Percentiles rank a stretch among this genome's conserved stretches.
These are phyloP conservation scores for Notholithocarpus densiflorus DNA, from an alignment of 306 rosid species.

Conservation along the genomic window DNA sequence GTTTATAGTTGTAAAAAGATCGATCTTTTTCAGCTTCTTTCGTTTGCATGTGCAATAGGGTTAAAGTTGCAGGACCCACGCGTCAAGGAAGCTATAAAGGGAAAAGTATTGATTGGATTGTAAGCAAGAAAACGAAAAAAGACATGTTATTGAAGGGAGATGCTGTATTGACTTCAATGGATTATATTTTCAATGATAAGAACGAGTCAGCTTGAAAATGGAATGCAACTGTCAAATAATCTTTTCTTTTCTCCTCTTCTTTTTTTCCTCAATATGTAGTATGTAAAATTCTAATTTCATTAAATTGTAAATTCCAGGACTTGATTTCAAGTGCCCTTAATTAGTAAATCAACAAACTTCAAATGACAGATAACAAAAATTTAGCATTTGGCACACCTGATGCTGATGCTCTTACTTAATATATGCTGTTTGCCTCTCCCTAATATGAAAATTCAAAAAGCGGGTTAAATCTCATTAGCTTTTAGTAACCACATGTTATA, in stretches of 20 bases:
- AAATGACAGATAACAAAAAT: too few species aligned
- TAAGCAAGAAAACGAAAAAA: not conserved
- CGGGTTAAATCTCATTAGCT: too few species aligned
- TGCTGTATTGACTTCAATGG: not conserved
- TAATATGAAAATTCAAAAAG: too few species aligned
- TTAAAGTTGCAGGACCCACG: conserved; percentile 18
- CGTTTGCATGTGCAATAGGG: conserved; percentile 22
- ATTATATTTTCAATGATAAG: not conserved
- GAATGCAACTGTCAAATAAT: not conserved
- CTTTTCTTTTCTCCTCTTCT: not conserved
- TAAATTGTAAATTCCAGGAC: not conserved
- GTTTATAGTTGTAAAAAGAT: conserved; percentile 40
- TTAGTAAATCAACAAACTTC: too few species aligned
- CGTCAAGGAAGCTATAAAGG: not conserved
- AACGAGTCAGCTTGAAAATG: not conserved
- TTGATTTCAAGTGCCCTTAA: not conserved
- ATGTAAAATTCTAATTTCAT: not conserved
- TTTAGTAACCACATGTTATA: too few species aligned
- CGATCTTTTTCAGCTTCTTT: conserved; percentile 20
- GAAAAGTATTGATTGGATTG: not conserved
- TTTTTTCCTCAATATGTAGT: not conserved
- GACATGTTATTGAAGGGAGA: not conserved
- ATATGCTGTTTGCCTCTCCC: too few species aligned
- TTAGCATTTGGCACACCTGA: not conserved
- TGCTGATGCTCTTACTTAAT: too few species aligned